Base-by-base conservation (phyloP, 345 rosid species). In the Carallia pectinifolia region DNA sequence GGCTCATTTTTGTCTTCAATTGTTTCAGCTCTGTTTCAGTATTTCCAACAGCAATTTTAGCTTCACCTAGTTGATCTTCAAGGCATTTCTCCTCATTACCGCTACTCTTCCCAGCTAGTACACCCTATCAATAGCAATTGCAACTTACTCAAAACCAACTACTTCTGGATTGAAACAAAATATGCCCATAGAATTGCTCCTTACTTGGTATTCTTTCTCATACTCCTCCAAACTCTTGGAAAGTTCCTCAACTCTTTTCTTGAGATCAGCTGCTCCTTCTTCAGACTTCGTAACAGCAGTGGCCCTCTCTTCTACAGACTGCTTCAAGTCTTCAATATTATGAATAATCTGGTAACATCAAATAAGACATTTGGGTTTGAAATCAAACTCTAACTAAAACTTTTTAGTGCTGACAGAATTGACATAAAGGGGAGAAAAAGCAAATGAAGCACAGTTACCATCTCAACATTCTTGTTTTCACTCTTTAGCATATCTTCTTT, bases 81-180 rank as follows among this genome's bases (percentile, higher is more conserved):
- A 95, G 88, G 86, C 99, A 95, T 79, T 95, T 95, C 71, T 92
- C 99, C 76, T 95, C 99, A 77, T 85, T 84, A 30, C 96, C 97
- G 73, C 84, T 89, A 77, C 96, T 92, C 78, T 95, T 95, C 47
- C 99, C 99, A 85, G 94, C 97, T 67, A 92, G 82, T 61, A 95
- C 86, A 34, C 98, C 99, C 98, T 95, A 74, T 50, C 52, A 60
- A 75, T 55, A 65, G 53, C 19, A 78, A 70, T 66, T 66, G 53
- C 50, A 23, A 18, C 50, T 53, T 68, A 48, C 74, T 73, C 74
- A 78, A 17, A 37, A 68, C 37, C 48, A 52, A 53, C 12, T 19
- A 6, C 37, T 31, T 19, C 56, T 33, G 29, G 40, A 5, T 54
- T 37, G 23, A 59, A 62, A 69, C 66, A 48, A 64, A 23, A 71